Conservation (phyloP, 2,329 filamentous ascomycete species). For the Bisporella sp. region DNA sequence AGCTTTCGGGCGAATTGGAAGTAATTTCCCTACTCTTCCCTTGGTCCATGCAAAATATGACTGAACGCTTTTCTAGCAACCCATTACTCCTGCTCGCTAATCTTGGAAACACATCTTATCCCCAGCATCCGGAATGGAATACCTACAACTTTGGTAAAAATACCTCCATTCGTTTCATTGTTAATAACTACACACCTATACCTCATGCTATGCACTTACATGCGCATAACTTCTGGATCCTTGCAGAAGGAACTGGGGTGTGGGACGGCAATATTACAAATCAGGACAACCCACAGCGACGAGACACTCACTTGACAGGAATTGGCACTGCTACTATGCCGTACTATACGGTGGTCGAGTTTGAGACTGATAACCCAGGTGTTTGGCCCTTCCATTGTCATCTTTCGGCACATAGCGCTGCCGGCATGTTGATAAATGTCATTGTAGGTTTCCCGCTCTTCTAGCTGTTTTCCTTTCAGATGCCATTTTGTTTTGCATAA, state of each 20-base stretch:
- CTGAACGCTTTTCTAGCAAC: conserved; percentile 2
- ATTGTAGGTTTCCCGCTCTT: neutral
- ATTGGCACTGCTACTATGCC: conserved; percentile 13
- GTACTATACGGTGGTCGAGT: conserved; percentile 36
- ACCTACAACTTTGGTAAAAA: conserved; percentile 46
- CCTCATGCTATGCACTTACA: conserved; percentile 63
- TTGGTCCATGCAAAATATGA: too few relatives aligned
- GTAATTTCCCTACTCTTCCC: too few relatives aligned
- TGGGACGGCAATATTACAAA: conserved; percentile 29
- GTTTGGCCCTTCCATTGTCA: conserved; percentile 46
- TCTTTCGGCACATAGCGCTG: conserved; percentile 40
- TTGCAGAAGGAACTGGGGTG: conserved; percentile 41
- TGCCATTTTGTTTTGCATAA: too few relatives aligned
- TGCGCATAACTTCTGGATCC: conserved; percentile 64
- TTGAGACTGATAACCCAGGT: conserved; percentile 43
- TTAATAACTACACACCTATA: conserved; percentile 43
- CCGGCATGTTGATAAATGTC: conserved; percentile 25
- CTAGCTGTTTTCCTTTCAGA: too few relatives aligned
- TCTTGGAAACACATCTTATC: conserved; percentile 44
- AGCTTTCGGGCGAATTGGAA: conserved; percentile 47
- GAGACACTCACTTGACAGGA: conserved; percentile 41
- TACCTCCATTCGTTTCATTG: conserved; percentile 43
- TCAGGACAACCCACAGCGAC: conserved; percentile 41
- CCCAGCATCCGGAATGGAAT: conserved; percentile 39
- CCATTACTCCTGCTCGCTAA: conserved; percentile 51